A percentile compares a stretch with the other conserved stretches of the same genome.
Evolutionary conservation across 2,329 filamentous ascomycete species (phyloP).

Genomic region (Cordyceps cicadae): DNA sequence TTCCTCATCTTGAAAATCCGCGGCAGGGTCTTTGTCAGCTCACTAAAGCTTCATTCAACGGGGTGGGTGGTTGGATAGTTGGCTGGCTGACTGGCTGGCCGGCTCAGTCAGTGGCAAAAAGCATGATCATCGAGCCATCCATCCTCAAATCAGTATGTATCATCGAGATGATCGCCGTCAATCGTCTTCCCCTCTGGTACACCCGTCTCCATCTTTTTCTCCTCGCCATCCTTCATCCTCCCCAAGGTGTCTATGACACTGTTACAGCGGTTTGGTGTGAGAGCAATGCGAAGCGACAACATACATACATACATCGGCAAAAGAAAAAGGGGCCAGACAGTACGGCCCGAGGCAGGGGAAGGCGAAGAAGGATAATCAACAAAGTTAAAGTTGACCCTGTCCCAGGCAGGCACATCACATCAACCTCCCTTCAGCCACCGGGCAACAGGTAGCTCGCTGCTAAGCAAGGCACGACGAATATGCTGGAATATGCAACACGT

Average conservation of each 20-base stretch:
- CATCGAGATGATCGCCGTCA: constrained; percentile 6
- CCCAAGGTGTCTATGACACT: too few species aligned
- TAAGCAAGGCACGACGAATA: background rate
- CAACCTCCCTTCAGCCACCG: background rate
- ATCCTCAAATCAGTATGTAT: constrained; percentile 6
- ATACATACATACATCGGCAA: background rate
- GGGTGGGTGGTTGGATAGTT: too few species aligned
- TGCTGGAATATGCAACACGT: background rate
- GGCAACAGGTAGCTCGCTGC: background rate
- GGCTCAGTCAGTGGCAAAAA: background rate
- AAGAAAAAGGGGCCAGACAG: background rate
- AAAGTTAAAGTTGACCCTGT: background rate
- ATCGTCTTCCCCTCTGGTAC: background rate
- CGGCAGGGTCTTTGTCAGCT: background rate
- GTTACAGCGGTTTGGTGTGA: background rate
- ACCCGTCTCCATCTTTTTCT: background rate
- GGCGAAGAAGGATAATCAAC: background rate
- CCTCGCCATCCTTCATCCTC: too few species aligned
- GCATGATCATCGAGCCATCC: constrained; percentile 1
- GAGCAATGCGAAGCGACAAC: background rate
- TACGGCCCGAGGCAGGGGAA: background rate
- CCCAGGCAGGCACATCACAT: too few species aligned
- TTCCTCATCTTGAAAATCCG: background rate
- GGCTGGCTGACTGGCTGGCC: background rate
- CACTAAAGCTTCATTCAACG: background rate